These are phyloP conservation scores for Beauveria medogensis DNA, from an alignment of 2,329 filamentous ascomycete species.

Conservation along the genomic window DNA sequence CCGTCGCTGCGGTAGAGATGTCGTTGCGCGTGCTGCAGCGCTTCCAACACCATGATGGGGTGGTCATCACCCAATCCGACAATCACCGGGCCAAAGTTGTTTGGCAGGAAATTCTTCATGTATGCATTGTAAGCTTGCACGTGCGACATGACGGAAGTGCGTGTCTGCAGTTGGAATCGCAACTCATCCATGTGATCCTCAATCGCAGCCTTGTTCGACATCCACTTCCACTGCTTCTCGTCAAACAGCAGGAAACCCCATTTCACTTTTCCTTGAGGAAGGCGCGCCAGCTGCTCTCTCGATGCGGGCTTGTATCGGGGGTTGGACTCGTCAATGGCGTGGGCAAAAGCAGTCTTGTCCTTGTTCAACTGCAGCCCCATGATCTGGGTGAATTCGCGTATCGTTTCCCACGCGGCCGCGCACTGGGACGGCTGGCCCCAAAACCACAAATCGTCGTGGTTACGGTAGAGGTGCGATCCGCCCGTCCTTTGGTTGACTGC, in stretches of 20 bases:
- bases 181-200: constrained; percentile 50
- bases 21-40: constrained; percentile 3
- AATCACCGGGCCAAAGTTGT: constrained; percentile 48
- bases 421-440: constrained; percentile 45
- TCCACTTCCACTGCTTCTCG: constrained; percentile 8
- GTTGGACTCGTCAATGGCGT: constrained; percentile 17
- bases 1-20: constrained; percentile 1
- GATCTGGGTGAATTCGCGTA: constrained; percentile 39
- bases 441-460: constrained; percentile 60
- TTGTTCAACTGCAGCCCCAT: constrained; percentile 48
- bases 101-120: constrained; percentile 46
- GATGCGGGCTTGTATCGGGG: background rate
- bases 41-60: constrained; percentile 6
- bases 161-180: constrained; percentile 42
- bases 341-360: constrained; percentile 47
- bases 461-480: constrained; percentile 45
- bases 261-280: constrained; percentile 45
- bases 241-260: constrained; percentile 54
- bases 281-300: constrained; percentile 12
- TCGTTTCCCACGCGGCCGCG: constrained; percentile 42
- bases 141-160: constrained; percentile 48
- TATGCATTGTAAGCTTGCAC: constrained; percentile 54
- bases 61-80: constrained; percentile 19
- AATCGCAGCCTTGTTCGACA: constrained; percentile 24
- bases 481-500: constrained; percentile 47